phyloP scores from a whole-genome alignment of 352 stramenopile species.

The Globisporangium iwayamae region DNA sequence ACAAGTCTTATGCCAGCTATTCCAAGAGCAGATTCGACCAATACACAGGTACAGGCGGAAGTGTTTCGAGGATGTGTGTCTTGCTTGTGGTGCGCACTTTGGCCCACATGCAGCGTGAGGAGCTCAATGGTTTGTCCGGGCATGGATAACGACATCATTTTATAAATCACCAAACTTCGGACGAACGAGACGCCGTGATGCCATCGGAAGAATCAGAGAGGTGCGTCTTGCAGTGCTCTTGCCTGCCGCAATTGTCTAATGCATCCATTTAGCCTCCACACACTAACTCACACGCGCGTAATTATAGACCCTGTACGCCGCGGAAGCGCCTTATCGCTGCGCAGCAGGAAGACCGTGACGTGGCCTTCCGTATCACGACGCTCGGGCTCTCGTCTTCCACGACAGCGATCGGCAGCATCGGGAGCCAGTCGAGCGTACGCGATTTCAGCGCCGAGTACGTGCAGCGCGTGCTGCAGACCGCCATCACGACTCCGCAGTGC shows the following conservation, averaged over 20 bases:
- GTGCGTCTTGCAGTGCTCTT: neutral
- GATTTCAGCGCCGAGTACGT: slow-evolving; percentile 11
- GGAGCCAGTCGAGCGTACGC: slow-evolving; percentile 1
- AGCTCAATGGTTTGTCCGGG: no score
- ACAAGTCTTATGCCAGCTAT: neutral
- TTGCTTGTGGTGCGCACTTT: neutral
- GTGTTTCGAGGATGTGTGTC: neutral
- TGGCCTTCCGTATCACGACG: slow-evolving; percentile 10
- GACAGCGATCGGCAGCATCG: slow-evolving; percentile 2
- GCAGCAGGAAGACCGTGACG: slow-evolving; percentile 50
- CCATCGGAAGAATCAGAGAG: slow-evolving; percentile 10
- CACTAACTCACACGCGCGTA: neutral
- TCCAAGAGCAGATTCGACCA: neutral
- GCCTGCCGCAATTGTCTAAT: neutral
- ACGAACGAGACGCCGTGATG: neutral
- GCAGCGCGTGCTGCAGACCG: neutral
- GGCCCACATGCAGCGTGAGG: neutral
- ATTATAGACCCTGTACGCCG: slow-evolving; percentile 52
- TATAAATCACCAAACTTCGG: neutral
- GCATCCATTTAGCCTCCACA: neutral
- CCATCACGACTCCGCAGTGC: neutral
- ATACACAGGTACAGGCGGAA: neutral
- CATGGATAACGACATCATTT: neutral
- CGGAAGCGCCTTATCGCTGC: slow-evolving; percentile 60
- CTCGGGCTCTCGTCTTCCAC: slow-evolving; percentile 2